Evolutionary conservation across 2,329 filamentous ascomycete genomes (phyloP).

Genomic region (Didymella keratinophila): DNA sequence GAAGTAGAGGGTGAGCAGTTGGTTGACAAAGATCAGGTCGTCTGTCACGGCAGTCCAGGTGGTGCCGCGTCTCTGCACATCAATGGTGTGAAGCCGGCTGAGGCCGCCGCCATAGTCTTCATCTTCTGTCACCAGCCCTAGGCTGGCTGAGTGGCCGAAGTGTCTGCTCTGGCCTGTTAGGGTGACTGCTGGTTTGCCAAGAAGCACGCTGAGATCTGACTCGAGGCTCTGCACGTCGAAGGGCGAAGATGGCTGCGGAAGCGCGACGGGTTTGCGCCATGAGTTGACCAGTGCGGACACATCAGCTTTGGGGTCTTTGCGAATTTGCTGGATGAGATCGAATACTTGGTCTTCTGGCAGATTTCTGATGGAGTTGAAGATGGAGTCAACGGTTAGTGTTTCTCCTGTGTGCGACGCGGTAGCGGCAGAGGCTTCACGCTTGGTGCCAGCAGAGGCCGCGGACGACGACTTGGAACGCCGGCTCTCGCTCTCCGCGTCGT

Average conservation of each 20-base stretch:
- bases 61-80: slow-evolving; percentile 30
- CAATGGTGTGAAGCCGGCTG: slow-evolving; percentile 21
- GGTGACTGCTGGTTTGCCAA: slow-evolving; percentile 48
- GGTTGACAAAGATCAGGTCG: slow-evolving; percentile 67
- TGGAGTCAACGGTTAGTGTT: slow-evolving; percentile 43
- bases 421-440: slow-evolving; percentile 40
- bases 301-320: slow-evolving; percentile 52
- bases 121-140: slow-evolving; percentile 48
- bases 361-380: slow-evolving; percentile 54
- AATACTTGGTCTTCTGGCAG: slow-evolving; percentile 56
- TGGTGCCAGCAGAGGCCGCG: slow-evolving; percentile 33
- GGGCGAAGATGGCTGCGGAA: slow-evolving; percentile 38
- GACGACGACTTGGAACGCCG: slow-evolving; percentile 52
- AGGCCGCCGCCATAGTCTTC: slow-evolving; percentile 40
- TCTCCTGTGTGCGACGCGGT: slow-evolving; percentile 20
- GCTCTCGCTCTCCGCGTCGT: slow-evolving; percentile 59
- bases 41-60: slow-evolving; percentile 69
- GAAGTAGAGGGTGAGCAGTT: slow-evolving; percentile 72
- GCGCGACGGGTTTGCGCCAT: slow-evolving; percentile 50
- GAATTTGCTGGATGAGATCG: slow-evolving; percentile 54
- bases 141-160: slow-evolving; percentile 50
- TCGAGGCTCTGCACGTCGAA: slow-evolving; percentile 43
- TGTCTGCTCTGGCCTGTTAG: slow-evolving; percentile 46
- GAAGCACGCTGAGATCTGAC: slow-evolving; percentile 47
- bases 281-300: slow-evolving; percentile 51